These are phyloP conservation scores for Apiosordaria backusii DNA, from an alignment of 495 filamentous ascomycete species.

Conservation along the genomic window DNA sequence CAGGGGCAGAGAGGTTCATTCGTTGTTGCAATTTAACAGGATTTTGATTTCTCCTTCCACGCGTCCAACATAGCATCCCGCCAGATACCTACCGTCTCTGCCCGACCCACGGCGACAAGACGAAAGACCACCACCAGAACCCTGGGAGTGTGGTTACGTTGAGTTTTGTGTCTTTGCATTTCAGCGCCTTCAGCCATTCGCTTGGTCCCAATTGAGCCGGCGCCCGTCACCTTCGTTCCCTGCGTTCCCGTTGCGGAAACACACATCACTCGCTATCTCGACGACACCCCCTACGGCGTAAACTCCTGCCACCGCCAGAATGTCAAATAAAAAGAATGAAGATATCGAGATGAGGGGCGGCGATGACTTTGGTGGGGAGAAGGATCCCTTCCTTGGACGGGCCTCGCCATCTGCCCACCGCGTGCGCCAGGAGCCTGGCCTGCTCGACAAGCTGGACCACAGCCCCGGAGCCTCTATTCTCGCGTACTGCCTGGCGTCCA, in stretches of 20 bases:
- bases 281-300: neutral
- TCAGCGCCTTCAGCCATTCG: slow-evolving; percentile 12
- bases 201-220: slow-evolving; percentile 9
- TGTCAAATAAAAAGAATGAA: slow-evolving; percentile 79
- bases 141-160: slow-evolving; percentile 7
- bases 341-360: slow-evolving; percentile 69
- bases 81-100: slow-evolving; percentile 3
- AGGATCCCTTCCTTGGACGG: slow-evolving; percentile 52
- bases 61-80: slow-evolving; percentile 6
- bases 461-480: slow-evolving; percentile 77
- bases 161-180: neutral
- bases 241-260: slow-evolving; percentile 4
- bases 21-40: slow-evolving; percentile 10
- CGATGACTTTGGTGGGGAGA: slow-evolving; percentile 50
- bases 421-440: slow-evolving; percentile 40
- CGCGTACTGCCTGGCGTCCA: slow-evolving; percentile 90
- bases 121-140: slow-evolving; percentile 4
- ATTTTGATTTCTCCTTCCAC: slow-evolving; percentile 8
- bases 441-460: slow-evolving; percentile 54
- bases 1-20: slow-evolving; percentile 1
- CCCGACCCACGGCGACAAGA: slow-evolving; percentile 6
- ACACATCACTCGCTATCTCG: slow-evolving; percentile 25
- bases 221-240: neutral
- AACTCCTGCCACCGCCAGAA: slow-evolving; percentile 21
- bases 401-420: slow-evolving; percentile 37